phyloP scores from a whole-genome alignment of 768 basidiomycete genomes.

The Lentinula sp. region DNA sequence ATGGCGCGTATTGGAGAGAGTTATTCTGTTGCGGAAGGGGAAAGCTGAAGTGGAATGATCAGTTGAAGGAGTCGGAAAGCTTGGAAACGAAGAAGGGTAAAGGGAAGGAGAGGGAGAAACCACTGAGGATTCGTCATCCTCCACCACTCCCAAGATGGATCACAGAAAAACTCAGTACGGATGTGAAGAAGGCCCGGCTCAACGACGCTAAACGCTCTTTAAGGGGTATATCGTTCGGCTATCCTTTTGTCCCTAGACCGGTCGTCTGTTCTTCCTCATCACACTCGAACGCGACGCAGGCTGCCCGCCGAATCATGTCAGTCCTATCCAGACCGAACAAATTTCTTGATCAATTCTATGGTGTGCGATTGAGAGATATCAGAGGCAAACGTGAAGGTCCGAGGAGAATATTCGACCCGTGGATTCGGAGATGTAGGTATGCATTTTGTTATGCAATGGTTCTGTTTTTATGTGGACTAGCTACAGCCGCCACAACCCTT shows the following conservation, averaged over 20 bases:
- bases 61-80: constrained; percentile 9
- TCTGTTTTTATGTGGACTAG: constrained; percentile 8
- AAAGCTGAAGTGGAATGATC: constrained; percentile 8
- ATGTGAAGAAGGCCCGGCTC: constrained; percentile 35
- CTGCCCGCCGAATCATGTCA: constrained; percentile 17
- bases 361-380: constrained; percentile 35
- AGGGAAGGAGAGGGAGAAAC: constrained; percentile 17
- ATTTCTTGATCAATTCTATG: constrained; percentile 37
- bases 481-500: constrained; percentile 1
- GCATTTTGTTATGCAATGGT: constrained; percentile 40
- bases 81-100: constrained; percentile 16
- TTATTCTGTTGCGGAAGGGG: constrained; percentile 25
- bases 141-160: constrained; percentile 36
- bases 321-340: constrained; percentile 40
- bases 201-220: constrained; percentile 38
- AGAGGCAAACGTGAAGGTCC: constrained; percentile 38
- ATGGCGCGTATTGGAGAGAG: constrained; percentile 30
- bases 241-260: constrained; percentile 56
- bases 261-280: constrained; percentile 22
- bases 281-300: constrained; percentile 9
- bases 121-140: constrained; percentile 5
- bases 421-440: constrained; percentile 53
- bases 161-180: constrained; percentile 36
- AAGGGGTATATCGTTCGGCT: constrained; percentile 45
- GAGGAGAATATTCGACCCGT: constrained; percentile 48